Evolutionary conservation across 2,329 filamentous ascomycete species (phyloP), one percentile per base, ranked within the genome.

Genomic region (Epichloe brachyelytri): DNA sequence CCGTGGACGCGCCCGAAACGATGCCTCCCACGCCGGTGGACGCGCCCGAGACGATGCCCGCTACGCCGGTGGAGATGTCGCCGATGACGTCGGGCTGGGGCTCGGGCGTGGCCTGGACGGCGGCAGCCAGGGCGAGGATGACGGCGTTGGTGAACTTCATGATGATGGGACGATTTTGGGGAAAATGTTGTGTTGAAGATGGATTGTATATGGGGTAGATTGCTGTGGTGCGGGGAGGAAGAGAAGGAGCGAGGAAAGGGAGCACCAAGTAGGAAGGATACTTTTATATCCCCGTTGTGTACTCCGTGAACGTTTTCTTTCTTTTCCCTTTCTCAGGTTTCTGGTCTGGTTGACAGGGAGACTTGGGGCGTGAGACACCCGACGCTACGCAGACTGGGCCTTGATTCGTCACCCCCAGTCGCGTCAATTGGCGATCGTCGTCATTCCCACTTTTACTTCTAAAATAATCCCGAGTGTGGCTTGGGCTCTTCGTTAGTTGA

Each of bases 121-220:
- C 53, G 51, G 64, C 62, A 47, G 61, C 61, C 43, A 68, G 56
- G 55, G 62, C 59, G 50, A 66, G 53, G 54, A 67, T 43, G 50
- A 62, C 57, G 43, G 60, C 55, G 56, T 59, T 59, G 59, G 65
- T 61, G 63, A 68, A 65, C 64, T 68, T 68, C 68, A 71, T 69
- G 51, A 43, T 59, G 59, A 52, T 49, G 54, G 54, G 50, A 54
- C 36, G 33, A 2, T 43, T 26, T 8, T 26, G 2, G 22, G 22
- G 20, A 2, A 2, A 20, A 7, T 30, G 2, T 26, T 26, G 20
- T 10, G 41, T 15, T 44, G 22, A 3, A 30, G 1, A 10, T 30
- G 4, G 26, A 1, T 10, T 30, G 8, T 10, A 4, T 30, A 10
- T 30, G 26, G 26, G 26, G 8, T 43, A 30, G 14, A 43, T 43